A percentile compares a stretch with the other conserved stretches of the same genome.
Conservation (phyloP, 352 stramenopile species). For the Pythium diclinum region DNA sequence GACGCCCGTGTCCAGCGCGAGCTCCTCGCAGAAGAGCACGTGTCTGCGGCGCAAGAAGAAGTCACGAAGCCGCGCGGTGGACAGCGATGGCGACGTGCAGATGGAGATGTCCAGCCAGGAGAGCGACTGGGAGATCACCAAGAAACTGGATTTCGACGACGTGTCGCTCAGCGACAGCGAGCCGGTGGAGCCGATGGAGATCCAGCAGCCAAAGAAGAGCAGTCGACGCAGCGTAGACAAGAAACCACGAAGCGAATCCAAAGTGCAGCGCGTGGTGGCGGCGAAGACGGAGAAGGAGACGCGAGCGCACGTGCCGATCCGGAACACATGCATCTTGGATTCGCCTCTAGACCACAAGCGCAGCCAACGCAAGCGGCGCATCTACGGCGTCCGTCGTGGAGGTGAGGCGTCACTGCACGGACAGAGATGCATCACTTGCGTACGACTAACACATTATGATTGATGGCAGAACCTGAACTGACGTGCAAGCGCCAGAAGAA, state of each 20-base stretch:
- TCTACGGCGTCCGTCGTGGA: constrained; percentile 15
- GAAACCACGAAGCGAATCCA: background rate
- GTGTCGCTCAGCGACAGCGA: constrained; percentile 7
- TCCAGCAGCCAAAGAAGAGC: background rate
- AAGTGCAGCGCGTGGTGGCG: background rate
- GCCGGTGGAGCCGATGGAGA: background rate
- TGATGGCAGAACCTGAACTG: constrained; percentile 6
- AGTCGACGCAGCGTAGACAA: background rate
- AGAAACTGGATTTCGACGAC: constrained; percentile 20
- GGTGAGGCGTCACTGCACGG: background rate
- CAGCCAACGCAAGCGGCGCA: constrained; percentile 2
- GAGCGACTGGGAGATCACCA: constrained; percentile 12
- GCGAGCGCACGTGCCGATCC: constrained; percentile 2
- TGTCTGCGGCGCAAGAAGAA: constrained; percentile 24
- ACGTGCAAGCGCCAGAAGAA: constrained; percentile 15
- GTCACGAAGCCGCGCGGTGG: background rate
- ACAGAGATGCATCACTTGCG: background rate
- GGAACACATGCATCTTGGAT: constrained; percentile 28
- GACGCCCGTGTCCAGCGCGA: constrained; percentile 3
- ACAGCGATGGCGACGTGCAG: background rate
- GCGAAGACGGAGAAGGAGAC: background rate
- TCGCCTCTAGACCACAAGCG: constrained; percentile 19
- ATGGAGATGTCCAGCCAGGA: constrained; percentile 3
- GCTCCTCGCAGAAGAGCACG: constrained; percentile 8
- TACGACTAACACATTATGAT: background rate